These are phyloP conservation scores for Aspergillus alliaceus DNA, from an alignment of 2,329 filamentous ascomycete genomes.

Conservation along the genomic window DNA sequence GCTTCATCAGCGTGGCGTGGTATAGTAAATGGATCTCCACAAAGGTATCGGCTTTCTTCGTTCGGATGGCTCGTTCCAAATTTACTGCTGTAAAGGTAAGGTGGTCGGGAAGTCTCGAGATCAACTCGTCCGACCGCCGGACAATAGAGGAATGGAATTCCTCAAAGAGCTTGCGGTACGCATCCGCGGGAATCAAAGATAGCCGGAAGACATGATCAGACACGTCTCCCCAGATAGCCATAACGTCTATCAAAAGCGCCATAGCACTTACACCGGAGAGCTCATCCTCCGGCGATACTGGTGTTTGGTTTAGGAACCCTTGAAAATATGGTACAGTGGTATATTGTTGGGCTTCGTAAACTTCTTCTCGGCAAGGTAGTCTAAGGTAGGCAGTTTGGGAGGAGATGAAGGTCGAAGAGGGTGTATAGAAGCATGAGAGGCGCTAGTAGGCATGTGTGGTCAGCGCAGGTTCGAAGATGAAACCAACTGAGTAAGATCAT, in stretches of 20 bases:
- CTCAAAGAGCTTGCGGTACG: constrained; percentile 50
- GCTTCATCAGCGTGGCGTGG: constrained; percentile 62
- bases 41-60: constrained; percentile 59
- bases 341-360: constrained; percentile 62
- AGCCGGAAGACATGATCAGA: constrained; percentile 60
- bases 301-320: constrained; percentile 47
- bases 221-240: constrained; percentile 66
- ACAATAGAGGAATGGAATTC: constrained; percentile 55
- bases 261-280: constrained; percentile 51
- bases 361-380: constrained; percentile 61
- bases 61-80: constrained; percentile 55
- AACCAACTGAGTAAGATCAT: constrained; percentile 11
- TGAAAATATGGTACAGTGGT: constrained; percentile 63
- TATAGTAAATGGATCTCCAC: constrained; percentile 68
- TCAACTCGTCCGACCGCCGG: constrained; percentile 60
- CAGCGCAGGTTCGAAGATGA: constrained; percentile 10
- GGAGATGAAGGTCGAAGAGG: constrained; percentile 57
- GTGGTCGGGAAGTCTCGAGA: constrained; percentile 54
- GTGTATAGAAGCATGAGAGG: constrained; percentile 60
- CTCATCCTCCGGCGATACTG: constrained; percentile 36
- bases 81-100: constrained; percentile 59
- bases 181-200: constrained; percentile 43
- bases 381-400: constrained; percentile 66
- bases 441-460: constrained; percentile 41
- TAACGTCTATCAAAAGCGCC: constrained; percentile 62